Percentiles rank a stretch among this genome's conserved stretches.
These are phyloP conservation scores for Zygotorulaspora mrakii DNA, from an alignment of 1,139 yeast genomes.

Conservation along the genomic window DNA sequence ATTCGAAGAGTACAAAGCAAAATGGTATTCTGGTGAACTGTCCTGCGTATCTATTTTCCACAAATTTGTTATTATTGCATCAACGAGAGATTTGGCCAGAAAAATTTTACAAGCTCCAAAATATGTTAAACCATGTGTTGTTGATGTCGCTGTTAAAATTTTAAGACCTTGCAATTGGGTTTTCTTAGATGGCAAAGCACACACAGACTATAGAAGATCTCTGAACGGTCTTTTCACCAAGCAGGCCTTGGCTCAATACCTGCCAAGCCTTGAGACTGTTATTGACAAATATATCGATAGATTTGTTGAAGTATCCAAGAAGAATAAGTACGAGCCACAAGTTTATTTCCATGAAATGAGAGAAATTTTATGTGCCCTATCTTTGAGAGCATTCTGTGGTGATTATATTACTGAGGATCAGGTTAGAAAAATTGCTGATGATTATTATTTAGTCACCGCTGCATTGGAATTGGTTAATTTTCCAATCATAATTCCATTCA, in stretches of 20 bases:
- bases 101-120: slow-evolving; percentile 81
- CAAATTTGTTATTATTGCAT: slow-evolving; percentile 93
- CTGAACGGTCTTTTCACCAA: slow-evolving; percentile 85
- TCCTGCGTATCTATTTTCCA: slow-evolving; percentile 97
- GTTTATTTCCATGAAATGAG: slow-evolving; percentile 90
- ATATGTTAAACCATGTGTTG: slow-evolving; percentile 94
- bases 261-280: slow-evolving; percentile 77
- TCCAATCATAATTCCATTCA: slow-evolving; percentile 92
- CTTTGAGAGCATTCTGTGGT: slow-evolving; percentile 92
- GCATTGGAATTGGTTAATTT: slow-evolving; percentile 95
- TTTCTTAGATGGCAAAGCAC: slow-evolving; percentile 91
- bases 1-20: slow-evolving; percentile 85
- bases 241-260: slow-evolving; percentile 74
- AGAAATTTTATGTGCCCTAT: slow-evolving; percentile 91
- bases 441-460: slow-evolving; percentile 85
- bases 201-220: slow-evolving; percentile 86
- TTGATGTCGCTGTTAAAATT: slow-evolving; percentile 90
- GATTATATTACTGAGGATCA: slow-evolving; percentile 89
- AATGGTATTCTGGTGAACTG: slow-evolving; percentile 92
- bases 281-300: slow-evolving; percentile 75
- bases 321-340: slow-evolving; percentile 49
- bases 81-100: slow-evolving; percentile 84
- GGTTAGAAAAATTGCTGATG: slow-evolving; percentile 81
- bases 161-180: slow-evolving; percentile 97
- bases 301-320: slow-evolving; percentile 55